Conservation (phyloP, 176 grass and related monocot species). For the Rhynchospora pubera region DNA sequence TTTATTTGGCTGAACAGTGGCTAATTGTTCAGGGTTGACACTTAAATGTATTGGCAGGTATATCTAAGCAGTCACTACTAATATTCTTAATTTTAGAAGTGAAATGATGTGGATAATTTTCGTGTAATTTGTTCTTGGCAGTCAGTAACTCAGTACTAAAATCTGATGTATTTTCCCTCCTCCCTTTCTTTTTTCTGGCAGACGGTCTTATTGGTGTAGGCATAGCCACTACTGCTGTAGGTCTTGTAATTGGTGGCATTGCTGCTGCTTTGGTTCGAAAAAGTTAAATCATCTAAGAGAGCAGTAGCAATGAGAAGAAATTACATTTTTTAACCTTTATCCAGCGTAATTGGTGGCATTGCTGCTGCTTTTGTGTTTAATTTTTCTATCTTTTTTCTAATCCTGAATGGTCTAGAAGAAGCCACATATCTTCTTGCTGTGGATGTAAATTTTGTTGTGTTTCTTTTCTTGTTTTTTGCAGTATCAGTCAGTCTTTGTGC, state of each 20-base stretch:
- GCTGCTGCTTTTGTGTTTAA: not conserved
- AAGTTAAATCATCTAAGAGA: conserved; percentile 40
- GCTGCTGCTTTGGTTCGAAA: conserved; percentile 55
- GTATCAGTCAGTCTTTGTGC: not conserved
- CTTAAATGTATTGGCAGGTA: not conserved
- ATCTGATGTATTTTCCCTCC: not conserved
- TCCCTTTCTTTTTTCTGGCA: conserved; percentile 6
- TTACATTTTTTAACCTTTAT: not conserved
- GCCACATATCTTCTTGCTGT: not conserved
- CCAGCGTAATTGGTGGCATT: too few relatives aligned
- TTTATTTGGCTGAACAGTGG: not conserved
- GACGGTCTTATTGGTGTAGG: conserved; percentile 91
- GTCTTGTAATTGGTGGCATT: conserved; percentile 75
- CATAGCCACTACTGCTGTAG: conserved; percentile 63
- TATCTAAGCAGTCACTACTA: not conserved
- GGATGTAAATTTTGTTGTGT: conserved; percentile 10
- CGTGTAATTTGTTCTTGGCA: too few relatives aligned
- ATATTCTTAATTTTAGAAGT: conserved; percentile 4
- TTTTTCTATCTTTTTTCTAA: not conserved
- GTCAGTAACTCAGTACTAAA: not conserved
- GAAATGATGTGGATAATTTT: not conserved
- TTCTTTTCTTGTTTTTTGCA: not conserved
- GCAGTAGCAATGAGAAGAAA: not conserved
- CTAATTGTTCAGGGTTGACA: not conserved
- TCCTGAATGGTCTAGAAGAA: not conserved